phyloP scores from a whole-genome alignment of 2,329 filamentous ascomycete species.

The Diaporthe citrichinensis region DNA sequence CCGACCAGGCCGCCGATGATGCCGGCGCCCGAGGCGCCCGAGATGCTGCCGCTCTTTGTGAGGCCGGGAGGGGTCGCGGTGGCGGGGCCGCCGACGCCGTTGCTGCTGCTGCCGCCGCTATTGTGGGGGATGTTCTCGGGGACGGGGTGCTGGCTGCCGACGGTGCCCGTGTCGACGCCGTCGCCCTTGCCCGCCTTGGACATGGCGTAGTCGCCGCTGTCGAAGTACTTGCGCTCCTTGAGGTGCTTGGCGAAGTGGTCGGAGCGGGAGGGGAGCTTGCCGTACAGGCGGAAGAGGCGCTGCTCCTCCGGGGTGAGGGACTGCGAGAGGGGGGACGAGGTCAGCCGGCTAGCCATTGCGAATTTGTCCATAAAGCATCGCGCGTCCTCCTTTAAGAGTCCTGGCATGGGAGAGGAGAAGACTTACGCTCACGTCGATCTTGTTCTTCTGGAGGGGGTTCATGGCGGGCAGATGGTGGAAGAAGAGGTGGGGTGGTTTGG shows the following conservation, averaged over 20 bases:
- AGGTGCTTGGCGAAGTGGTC: conserved; percentile 98
- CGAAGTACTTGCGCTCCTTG: conserved; percentile 99
- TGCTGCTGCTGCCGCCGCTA: conserved; percentile 61
- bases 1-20: conserved; percentile 68
- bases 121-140: conserved; percentile 95
- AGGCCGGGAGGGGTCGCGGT: conserved; percentile 26
- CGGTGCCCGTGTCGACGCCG: conserved; percentile 91
- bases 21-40: conserved; percentile 56
- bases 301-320: conserved; percentile 95
- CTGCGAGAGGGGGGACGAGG: conserved; percentile 60
- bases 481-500: background rate
- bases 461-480: conserved; percentile 64
- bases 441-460: conserved; percentile 99
- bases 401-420: conserved; percentile 39
- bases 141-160: conserved; percentile 94
- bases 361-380: background rate
- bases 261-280: conserved; percentile 96
- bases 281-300: conserved; percentile 95
- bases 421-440: conserved; percentile 94
- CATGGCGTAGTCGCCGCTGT: conserved; percentile 95
- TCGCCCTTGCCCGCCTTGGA: conserved; percentile 98
- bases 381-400: conserved; percentile 23
- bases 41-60: conserved; percentile 52
- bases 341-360: conserved; percentile 24
- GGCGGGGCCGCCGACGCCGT: conserved; percentile 38